These are phyloP conservation scores for Mortierella polycephala DNA, from an alignment of 371 early-diverging fungal genomes.

Conservation along the genomic window DNA sequence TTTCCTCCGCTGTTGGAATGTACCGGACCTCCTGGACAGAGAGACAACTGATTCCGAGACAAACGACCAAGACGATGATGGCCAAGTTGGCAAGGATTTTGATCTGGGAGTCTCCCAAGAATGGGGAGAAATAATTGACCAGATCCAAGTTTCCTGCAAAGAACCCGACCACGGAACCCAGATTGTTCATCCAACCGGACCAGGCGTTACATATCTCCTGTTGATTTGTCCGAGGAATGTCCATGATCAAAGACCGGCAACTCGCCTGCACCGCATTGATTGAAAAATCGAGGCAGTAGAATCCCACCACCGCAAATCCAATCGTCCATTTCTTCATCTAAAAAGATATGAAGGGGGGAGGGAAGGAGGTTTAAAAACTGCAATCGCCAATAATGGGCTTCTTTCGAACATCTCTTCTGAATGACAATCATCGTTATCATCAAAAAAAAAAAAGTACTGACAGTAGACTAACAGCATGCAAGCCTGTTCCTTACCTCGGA, in stretches of 20 bases:
- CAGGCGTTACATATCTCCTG: slow-evolving; percentile 79
- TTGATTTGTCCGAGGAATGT: slow-evolving; percentile 73
- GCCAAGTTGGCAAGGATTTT: slow-evolving; percentile 73
- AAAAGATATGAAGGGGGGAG: neutral
- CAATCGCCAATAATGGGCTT: too few species aligned
- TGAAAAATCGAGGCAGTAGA: slow-evolving; percentile 82
- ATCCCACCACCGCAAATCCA: slow-evolving; percentile 70
- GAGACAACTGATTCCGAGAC: slow-evolving; percentile 65
- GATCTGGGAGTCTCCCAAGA: slow-evolving; percentile 70
- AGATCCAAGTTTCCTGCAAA: slow-evolving; percentile 73
- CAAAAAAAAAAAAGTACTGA: too few species aligned
- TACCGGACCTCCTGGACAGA: slow-evolving; percentile 60
- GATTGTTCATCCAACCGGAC: slow-evolving; percentile 77
- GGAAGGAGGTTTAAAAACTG: neutral
- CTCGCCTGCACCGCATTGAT: slow-evolving; percentile 79
- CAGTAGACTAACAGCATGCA: too few species aligned
- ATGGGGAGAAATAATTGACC: slow-evolving; percentile 59
- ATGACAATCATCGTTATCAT: too few species aligned
- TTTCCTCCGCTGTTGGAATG: slow-evolving; percentile 25
- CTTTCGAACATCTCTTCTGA: too few species aligned
- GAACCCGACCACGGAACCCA: slow-evolving; percentile 80
- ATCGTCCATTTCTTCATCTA: slow-evolving; percentile 60
- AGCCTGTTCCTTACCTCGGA: too few species aligned
- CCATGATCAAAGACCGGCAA: slow-evolving; percentile 81
- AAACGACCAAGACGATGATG: slow-evolving; percentile 61